Percentiles rank a stretch among this genome's conserved stretches.
These are phyloP conservation scores for Saturnispora ahearnii DNA, from an alignment of 805 yeast genomes.

Conservation along the genomic window DNA sequence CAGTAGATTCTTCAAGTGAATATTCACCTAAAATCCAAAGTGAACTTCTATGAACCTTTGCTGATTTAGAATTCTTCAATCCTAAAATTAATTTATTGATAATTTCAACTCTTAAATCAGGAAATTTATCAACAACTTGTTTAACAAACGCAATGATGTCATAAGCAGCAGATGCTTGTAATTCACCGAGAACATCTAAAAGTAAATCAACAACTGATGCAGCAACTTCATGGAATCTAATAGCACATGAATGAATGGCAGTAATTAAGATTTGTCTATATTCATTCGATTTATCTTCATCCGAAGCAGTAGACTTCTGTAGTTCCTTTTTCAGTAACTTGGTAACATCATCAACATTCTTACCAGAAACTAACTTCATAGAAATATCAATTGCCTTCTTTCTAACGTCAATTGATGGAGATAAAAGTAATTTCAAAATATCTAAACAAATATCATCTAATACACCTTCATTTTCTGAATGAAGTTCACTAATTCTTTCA, in stretches of 20 bases:
- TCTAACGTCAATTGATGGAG: slow-evolving; percentile 88
- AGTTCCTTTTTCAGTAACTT: slow-evolving; percentile 88
- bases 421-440: slow-evolving; percentile 72
- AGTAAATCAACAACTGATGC: slow-evolving; percentile 81
- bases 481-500: slow-evolving; percentile 73
- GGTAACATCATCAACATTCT: slow-evolving; percentile 91
- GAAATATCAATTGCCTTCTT: slow-evolving; percentile 78
- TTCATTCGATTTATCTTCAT: slow-evolving; percentile 74
- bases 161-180: slow-evolving; percentile 75
- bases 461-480: slow-evolving; percentile 67
- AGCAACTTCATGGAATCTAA: slow-evolving; percentile 83
- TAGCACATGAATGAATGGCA: slow-evolving; percentile 83
- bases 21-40: slow-evolving; percentile 97
- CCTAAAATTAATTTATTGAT: slow-evolving; percentile 52
- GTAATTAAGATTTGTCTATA: slow-evolving; percentile 84
- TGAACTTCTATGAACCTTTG: slow-evolving; percentile 88
- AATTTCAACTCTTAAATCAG: slow-evolving; percentile 60
- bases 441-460: slow-evolving; percentile 80
- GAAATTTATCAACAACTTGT: slow-evolving; percentile 89
- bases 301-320: slow-evolving; percentile 56
- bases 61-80: slow-evolving; percentile 64
- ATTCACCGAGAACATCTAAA: slow-evolving; percentile 76
- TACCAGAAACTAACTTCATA: slow-evolving; percentile 68
- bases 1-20: slow-evolving; percentile 56
- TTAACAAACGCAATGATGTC: slow-evolving; percentile 89